Evolutionary conservation across 192 early-diverging fungal genomes (phyloP), one percentile per base, ranked within the genome.

Genomic region (Backusella morwellensis): DNA sequence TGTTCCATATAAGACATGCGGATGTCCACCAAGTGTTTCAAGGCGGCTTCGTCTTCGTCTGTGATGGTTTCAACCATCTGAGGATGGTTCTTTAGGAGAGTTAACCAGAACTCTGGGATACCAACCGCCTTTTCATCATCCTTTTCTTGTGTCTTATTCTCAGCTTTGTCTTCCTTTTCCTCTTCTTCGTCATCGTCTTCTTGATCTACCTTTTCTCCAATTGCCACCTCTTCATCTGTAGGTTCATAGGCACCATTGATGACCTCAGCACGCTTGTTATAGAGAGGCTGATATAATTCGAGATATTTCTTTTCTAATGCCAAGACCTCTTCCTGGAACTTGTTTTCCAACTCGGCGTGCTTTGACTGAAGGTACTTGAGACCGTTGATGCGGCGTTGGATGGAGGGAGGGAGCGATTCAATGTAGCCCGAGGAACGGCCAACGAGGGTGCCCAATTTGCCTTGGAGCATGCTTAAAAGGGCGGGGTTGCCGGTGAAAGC

Each of bases 71-170:
- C 95, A 66, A 81, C 78, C 70, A 99, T 85, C 74, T 89, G 86
- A 54, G 90, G 86, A 84, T 96, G 86, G 86, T 94, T 95, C 88
- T 94, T 93, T 86, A 99, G 86, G 50, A 91, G 89, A 50, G 96
- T 98, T 50, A 97, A 86, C 98, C 98, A 99, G 91, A 99, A 99
- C 71, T 95, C 90, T 41, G 98, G 98, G 35, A 99, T 91, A 77
- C 97, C 98, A 75, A 73, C 82, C 15, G 66, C 73, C 21, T 84
- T 80, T 47, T 79, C 80, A n/a, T 79, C 84, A 15, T 88, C 85
- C 26, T 87, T 82, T 34, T 82, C 81, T 7, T 87, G 86, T 32
- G 32, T 32, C 29, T 81, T 70, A 54, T 81, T 76, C 26, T 81
- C 73, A 54, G 89, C 84, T 68, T 82, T 56, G 66, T 78, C 70